Evolutionary conservation across 1,284 basidiomycete species (phyloP), one percentile per base, ranked within the genome.

Genomic region (Pseudozyma thailandica): DNA sequence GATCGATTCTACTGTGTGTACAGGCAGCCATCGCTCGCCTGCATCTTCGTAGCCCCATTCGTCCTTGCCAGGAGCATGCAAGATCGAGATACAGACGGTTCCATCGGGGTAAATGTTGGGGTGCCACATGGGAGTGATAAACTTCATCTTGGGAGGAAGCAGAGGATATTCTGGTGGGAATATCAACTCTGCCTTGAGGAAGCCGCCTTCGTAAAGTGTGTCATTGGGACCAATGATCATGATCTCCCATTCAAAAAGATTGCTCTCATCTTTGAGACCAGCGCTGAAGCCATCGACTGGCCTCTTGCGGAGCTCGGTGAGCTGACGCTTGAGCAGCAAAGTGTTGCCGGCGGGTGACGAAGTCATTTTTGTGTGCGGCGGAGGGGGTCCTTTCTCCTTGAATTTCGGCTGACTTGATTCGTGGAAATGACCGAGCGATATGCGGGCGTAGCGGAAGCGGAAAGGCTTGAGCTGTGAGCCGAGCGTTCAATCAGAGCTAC

Each of bases 41-140:
- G 96, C 94, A 79, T 97, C 92, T 84, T 99, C 96, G 80, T 94
- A 98, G 8, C 96, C 96, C 83, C 92, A 98, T 84, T 98, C 92
- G 84, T 99, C 96, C 61, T 95, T 92, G 46, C 94, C 95, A 2
- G 96, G 96, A 33, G 92, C 89, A 81, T 99, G 95, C 92, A 98
- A 86, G 80, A 98, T 98, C 37, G 95, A 98, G 63, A 98, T 92
- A 85, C 95, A 98, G 52, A 98, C 92, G 41, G 87, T 88, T 23
- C 94, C 93, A 83, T 93, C 91, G 20, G 89, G 80, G 82, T 98
- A 98, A 45, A 83, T 92, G 84, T 97, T 98, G 13, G 96, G 95
- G 85, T 98, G 95, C 95, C 95, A 98, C 94, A 98, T 98, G 63
- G 90, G 89, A 6, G 94, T 94, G 70, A 91, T 88, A 83, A 98